These are phyloP conservation scores for Ceriops tagal DNA, from an alignment of 345 rosid genomes.

Conservation along the genomic window DNA sequence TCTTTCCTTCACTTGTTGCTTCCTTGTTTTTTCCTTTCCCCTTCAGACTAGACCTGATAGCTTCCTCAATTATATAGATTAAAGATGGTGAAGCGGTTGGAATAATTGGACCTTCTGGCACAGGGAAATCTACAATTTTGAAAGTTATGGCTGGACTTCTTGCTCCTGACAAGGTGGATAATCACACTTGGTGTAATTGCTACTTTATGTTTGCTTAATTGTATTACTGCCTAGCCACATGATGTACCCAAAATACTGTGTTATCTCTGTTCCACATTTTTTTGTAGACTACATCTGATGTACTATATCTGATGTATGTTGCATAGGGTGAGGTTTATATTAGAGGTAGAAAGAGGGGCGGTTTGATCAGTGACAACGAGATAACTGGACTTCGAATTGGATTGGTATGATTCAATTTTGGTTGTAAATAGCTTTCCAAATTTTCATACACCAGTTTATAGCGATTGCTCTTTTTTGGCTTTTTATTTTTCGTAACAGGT, in stretches of 20 bases:
- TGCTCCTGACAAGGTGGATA: slow-evolving; percentile 83
- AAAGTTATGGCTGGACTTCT: slow-evolving; percentile 98
- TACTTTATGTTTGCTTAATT: not conserved
- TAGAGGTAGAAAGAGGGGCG: slow-evolving; percentile 72
- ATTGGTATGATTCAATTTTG: slow-evolving; percentile 40
- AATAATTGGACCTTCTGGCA: slow-evolving; percentile 97
- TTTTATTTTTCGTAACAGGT: slow-evolving; percentile 40
- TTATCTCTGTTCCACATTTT: not conserved
- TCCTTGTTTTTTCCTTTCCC: not conserved
- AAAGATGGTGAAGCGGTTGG: slow-evolving; percentile 98
- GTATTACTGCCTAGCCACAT: not conserved
- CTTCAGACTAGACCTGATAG: not conserved
- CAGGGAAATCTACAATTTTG: slow-evolving; percentile 92
- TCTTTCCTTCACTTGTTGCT: not conserved
- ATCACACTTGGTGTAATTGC: slow-evolving; percentile 9
- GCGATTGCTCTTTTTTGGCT: not conserved
- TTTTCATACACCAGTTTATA: not conserved
- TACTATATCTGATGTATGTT: slow-evolving; percentile 14
- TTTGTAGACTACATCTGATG: not conserved
- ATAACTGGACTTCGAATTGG: slow-evolving; percentile 94
- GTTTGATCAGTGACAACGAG: slow-evolving; percentile 79
- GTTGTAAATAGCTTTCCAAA: not conserved
- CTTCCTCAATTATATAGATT: slow-evolving; percentile 43
- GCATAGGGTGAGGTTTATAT: slow-evolving; percentile 84
- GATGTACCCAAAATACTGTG: not conserved